phyloP scores from a whole-genome alignment of 495 filamentous ascomycete genomes.

The Xylaria scruposa region DNA sequence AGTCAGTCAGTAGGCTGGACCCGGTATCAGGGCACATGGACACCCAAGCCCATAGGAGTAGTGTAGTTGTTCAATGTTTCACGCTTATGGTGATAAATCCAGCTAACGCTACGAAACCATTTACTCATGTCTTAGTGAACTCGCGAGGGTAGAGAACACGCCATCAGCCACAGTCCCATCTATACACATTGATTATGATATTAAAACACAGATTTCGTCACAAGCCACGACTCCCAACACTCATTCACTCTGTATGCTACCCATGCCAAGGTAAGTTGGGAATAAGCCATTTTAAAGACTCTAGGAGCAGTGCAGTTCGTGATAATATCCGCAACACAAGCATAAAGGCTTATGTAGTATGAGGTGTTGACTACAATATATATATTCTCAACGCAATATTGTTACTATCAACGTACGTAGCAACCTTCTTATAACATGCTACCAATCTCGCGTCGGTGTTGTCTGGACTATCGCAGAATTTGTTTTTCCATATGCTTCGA shows the following conservation, averaged over 20 bases:
- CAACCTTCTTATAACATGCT: background rate
- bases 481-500: background rate
- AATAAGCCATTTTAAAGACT: background rate
- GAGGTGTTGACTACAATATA: background rate
- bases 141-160: background rate
- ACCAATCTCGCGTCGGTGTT: background rate
- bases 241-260: background rate
- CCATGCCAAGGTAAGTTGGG: background rate
- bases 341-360: background rate
- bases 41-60: conserved; percentile 67
- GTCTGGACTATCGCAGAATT: background rate
- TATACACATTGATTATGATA: background rate
- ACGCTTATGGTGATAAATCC: background rate
- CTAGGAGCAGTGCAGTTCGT: background rate
- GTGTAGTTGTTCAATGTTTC: conserved; percentile 39
- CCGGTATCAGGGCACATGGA: conserved; percentile 61
- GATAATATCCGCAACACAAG: background rate
- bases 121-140: background rate
- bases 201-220: background rate
- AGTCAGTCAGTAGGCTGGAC: conserved; percentile 53
- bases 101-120: background rate
- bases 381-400: background rate
- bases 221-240: background rate
- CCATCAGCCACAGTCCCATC: background rate
- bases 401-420: background rate